phyloP scores from a whole-genome alignment of 768 basidiomycete genomes.

The Lenzites betulinus region DNA sequence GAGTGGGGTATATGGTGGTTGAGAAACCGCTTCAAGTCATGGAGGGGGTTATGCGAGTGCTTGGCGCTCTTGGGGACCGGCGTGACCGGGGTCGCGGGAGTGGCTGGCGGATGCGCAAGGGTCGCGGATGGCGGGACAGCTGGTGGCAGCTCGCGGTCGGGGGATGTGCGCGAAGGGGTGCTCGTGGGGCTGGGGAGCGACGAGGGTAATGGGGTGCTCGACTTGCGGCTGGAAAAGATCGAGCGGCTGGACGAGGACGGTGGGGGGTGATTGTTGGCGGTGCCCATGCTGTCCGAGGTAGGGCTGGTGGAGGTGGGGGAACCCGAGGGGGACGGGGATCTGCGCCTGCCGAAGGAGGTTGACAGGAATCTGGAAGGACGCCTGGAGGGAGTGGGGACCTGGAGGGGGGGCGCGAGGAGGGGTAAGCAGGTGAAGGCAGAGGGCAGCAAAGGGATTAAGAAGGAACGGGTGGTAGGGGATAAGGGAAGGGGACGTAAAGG shows the following conservation, averaged over 20 bases:
- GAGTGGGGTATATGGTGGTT: constrained; percentile 83
- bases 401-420: not conserved
- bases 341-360: constrained; percentile 26
- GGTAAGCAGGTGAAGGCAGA: constrained; percentile 12
- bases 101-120: constrained; percentile 1
- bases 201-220: constrained; percentile 21
- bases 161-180: constrained; percentile 17
- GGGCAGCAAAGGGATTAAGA: constrained; percentile 1
- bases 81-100: constrained; percentile 3
- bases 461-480: not conserved
- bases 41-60: constrained; percentile 70
- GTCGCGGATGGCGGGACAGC: constrained; percentile 4
- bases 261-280: constrained; percentile 20
- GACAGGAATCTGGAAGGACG: constrained; percentile 33
- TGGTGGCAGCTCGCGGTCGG: constrained; percentile 16
- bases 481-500: not conserved
- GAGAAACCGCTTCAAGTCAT: constrained; percentile 94
- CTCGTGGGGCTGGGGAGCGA: constrained; percentile 17
- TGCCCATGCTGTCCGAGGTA: constrained; percentile 11
- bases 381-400: constrained; percentile 28
- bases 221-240: constrained; percentile 23
- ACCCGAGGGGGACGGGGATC: constrained; percentile 32
- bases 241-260: constrained; percentile 26
- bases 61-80: constrained; percentile 30
- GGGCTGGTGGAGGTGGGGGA: constrained; percentile 24